Conservation (phyloP, 2,329 filamentous ascomycete species). For the Diaporthe amygdali region DNA sequence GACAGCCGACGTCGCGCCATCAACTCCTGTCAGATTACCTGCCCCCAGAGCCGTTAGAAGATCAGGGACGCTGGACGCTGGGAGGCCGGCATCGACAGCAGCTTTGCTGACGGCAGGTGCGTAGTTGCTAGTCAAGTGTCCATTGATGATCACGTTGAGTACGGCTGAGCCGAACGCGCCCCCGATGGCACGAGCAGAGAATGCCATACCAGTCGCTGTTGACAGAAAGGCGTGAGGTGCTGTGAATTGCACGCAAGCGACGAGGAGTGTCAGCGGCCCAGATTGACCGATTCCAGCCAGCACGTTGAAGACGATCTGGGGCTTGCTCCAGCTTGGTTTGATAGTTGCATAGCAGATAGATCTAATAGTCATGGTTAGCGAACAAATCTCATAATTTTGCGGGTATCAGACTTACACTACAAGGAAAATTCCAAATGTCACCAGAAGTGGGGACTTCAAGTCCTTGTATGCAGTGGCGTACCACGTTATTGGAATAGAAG, state of each 20-base stretch:
- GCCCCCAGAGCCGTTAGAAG: slow-evolving; percentile 45
- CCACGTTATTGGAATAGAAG: slow-evolving; percentile 47
- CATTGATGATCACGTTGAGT: slow-evolving; percentile 56
- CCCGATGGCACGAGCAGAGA: slow-evolving; percentile 57
- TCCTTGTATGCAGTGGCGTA: slow-evolving; percentile 56
- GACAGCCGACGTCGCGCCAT: slow-evolving; percentile 43
- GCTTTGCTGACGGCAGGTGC: slow-evolving; percentile 44
- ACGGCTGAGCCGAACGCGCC: slow-evolving; percentile 59
- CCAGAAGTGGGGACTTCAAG: slow-evolving; percentile 49
- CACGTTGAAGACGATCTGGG: slow-evolving; percentile 54
- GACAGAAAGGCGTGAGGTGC: slow-evolving; percentile 57
- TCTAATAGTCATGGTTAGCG: slow-evolving; percentile 32
- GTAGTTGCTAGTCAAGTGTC: slow-evolving; percentile 47
- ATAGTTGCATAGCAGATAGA: slow-evolving; percentile 52
- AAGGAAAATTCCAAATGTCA: slow-evolving; percentile 53
- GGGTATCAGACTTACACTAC: slow-evolving; percentile 41
- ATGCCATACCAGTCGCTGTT: slow-evolving; percentile 58
- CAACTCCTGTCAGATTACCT: slow-evolving; percentile 37
- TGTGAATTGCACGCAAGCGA: slow-evolving; percentile 57
- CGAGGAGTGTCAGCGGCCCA: slow-evolving; percentile 54
- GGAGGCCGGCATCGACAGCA: slow-evolving; percentile 48
- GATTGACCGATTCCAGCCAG: slow-evolving; percentile 54
- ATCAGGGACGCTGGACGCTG: slow-evolving; percentile 39
- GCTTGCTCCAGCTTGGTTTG: slow-evolving; percentile 46
- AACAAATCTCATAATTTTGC: not conserved